Conservation (phyloP, 768 basidiomycete species). For the Lentinula boryana region DNA sequence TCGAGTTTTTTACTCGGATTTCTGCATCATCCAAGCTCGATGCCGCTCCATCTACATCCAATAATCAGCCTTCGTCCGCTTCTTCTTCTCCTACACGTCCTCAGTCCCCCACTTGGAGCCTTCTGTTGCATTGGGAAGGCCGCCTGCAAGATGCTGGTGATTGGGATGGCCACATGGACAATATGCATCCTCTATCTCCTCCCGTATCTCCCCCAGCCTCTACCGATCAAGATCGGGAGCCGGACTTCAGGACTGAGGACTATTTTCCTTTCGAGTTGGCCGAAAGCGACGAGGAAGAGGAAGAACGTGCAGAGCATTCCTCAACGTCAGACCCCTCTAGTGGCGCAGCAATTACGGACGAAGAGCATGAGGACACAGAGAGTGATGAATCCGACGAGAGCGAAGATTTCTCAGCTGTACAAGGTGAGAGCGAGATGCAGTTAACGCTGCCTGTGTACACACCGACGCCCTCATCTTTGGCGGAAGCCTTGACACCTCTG, state of each 20-base stretch:
- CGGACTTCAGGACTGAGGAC: constrained; percentile 2
- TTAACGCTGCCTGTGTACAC: background rate
- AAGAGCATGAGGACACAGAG: constrained; percentile 4
- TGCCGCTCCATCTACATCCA: background rate
- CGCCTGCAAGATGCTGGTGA: constrained; percentile 1
- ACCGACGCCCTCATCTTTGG: constrained; percentile 3
- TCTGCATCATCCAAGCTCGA: background rate
- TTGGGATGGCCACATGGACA: constrained; percentile 2
- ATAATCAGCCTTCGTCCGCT: background rate
- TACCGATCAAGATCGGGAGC: background rate
- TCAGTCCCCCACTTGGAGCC: constrained; percentile 3
- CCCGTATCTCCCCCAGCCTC: background rate
- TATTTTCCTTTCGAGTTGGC: constrained; percentile 2
- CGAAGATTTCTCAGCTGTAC: background rate
- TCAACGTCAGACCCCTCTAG: background rate
- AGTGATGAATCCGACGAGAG: constrained; percentile 6
- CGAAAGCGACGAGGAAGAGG: constrained; percentile 6
- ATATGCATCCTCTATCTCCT: constrained; percentile 2
- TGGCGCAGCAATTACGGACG: background rate
- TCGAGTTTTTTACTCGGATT: background rate
- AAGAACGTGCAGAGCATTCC: background rate
- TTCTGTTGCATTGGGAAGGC: background rate
- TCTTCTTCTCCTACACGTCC: background rate
- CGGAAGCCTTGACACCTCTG: constrained; percentile 3
- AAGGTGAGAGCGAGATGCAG: background rate